Evolutionary conservation across 768 basidiomycete genomes (phyloP).

Genomic region (Steccherinum ochraceum): DNA sequence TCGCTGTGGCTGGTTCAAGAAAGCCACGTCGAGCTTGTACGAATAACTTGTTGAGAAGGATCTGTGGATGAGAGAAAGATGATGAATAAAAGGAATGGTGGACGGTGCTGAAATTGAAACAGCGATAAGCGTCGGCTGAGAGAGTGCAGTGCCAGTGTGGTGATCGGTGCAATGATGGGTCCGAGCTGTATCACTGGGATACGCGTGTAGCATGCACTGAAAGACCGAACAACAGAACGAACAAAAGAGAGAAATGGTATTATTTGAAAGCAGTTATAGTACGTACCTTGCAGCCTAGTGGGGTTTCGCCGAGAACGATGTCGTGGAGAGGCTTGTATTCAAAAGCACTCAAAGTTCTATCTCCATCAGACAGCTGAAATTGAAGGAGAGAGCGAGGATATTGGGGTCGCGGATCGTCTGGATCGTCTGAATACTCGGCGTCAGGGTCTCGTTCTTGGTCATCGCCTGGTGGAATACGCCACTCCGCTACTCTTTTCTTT

Average conservation of each 20-base stretch:
- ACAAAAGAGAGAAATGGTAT: background rate
- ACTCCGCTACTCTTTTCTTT: background rate
- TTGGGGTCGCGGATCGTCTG: conserved; percentile 69
- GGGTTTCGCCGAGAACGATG: conserved; percentile 67
- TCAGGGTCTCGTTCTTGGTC: conserved; percentile 41
- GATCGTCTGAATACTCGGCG: conserved; percentile 49
- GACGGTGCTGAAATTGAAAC: background rate
- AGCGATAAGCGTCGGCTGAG: background rate
- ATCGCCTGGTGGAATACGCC: background rate
- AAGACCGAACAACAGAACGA: background rate
- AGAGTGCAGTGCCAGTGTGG: too few species aligned
- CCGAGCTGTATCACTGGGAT: background rate
- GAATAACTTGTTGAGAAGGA: conserved; percentile 62
- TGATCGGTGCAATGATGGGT: too few species aligned
- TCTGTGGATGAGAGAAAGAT: conserved; percentile 31
- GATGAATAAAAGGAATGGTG: background rate
- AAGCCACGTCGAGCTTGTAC: conserved; percentile 69
- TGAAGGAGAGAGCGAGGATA: conserved; percentile 79
- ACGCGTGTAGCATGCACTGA: background rate
- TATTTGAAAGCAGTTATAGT: background rate
- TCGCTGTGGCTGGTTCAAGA: conserved; percentile 65
- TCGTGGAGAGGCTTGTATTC: conserved; percentile 67
- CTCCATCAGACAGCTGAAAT: conserved; percentile 77
- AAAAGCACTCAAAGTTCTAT: conserved; percentile 58
- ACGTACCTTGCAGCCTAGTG: conserved; percentile 75